Conservation (phyloP, 768 basidiomycete species). For the Russula lepida region DNA sequence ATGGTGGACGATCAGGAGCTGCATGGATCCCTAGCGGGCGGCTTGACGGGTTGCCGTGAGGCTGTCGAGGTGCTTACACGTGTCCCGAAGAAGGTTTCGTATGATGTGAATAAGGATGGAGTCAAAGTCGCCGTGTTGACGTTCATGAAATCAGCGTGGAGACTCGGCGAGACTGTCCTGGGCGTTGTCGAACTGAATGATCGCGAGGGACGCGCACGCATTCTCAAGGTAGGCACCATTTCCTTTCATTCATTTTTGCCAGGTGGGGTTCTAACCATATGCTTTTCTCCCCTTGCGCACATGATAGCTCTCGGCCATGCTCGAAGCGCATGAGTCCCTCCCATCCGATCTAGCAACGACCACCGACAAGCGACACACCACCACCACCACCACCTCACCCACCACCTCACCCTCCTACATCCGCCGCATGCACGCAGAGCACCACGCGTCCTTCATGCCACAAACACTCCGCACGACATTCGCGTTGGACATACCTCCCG, state of each 20-base stretch:
- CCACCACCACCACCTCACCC: not conserved
- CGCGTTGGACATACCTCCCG: constrained; percentile 85
- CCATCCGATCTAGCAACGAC: constrained; percentile 50
- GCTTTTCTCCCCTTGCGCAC: not conserved
- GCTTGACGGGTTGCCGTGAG: constrained; percentile 68
- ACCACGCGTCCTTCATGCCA: constrained; percentile 66
- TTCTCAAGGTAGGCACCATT: constrained; percentile 55
- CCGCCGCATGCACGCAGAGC: constrained; percentile 76
- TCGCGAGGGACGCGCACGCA: constrained; percentile 56
- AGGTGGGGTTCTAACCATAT: not conserved
- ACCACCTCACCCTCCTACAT: constrained; percentile 31
- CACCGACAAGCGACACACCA: constrained; percentile 23
- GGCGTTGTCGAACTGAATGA: constrained; percentile 87
- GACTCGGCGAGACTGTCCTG: constrained; percentile 85
- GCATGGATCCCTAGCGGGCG: constrained; percentile 29
- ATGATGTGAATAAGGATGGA: constrained; percentile 92
- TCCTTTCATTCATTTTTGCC: not conserved
- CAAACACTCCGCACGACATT: constrained; percentile 76
- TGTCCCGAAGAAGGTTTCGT: constrained; percentile 87
- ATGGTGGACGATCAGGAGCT: constrained; percentile 23
- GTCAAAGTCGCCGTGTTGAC: constrained; percentile 85
- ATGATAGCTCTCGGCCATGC: constrained; percentile 70
- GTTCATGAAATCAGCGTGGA: constrained; percentile 83
- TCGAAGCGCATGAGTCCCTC: constrained; percentile 83
- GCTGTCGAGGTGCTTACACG: constrained; percentile 88